phyloP scores from a whole-genome alignment of 352 stramenopile species.

The Plasmopara muralis region DNA sequence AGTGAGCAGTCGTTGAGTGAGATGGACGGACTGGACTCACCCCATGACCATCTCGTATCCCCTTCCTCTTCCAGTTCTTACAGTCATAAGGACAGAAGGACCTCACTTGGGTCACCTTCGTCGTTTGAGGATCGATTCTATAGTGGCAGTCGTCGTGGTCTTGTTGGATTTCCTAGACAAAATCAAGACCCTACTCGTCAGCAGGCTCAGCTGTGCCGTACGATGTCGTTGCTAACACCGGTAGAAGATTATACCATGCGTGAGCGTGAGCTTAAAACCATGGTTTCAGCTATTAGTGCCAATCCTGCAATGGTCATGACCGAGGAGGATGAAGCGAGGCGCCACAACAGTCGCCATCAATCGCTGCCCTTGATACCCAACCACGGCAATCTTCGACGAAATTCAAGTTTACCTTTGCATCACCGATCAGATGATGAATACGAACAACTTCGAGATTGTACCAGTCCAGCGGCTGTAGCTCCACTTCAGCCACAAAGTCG shows the following conservation, averaged over 20 bases:
- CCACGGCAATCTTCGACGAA: conserved; percentile 31
- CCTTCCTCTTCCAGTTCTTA: conserved; percentile 51
- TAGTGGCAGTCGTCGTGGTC: conserved; percentile 7
- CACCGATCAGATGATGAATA: conserved; percentile 21
- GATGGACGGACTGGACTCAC: conserved; percentile 30
- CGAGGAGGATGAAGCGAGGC: conserved; percentile 9
- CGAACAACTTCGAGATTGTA: conserved; percentile 20
- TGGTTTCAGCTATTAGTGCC: conserved; percentile 26
- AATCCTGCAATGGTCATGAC: conserved; percentile 2
- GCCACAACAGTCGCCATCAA: conserved; percentile 31
- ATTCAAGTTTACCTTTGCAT: conserved; percentile 16
- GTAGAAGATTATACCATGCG: conserved; percentile 14
- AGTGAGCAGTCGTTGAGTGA: conserved; percentile 42
- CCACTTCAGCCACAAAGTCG: conserved; percentile 7
- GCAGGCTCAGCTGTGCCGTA: conserved; percentile 11
- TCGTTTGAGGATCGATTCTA: conserved; percentile 18
- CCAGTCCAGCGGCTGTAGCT: conserved; percentile 6
- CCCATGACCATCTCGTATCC: conserved; percentile 46
- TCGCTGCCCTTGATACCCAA: conserved; percentile 55
- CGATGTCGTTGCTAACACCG: conserved; percentile 14
- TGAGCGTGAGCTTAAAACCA: conserved; percentile 23
- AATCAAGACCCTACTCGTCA: conserved; percentile 1
- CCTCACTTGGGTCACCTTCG: conserved; percentile 25
- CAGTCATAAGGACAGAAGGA: conserved; percentile 26
- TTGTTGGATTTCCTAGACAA: conserved; percentile 10